Percentiles rank a stretch among this genome's conserved stretches.
phyloP scores from a whole-genome alignment of 2,329 filamentous ascomycete genomes.

The Pseudogymnoascus sp. region DNA sequence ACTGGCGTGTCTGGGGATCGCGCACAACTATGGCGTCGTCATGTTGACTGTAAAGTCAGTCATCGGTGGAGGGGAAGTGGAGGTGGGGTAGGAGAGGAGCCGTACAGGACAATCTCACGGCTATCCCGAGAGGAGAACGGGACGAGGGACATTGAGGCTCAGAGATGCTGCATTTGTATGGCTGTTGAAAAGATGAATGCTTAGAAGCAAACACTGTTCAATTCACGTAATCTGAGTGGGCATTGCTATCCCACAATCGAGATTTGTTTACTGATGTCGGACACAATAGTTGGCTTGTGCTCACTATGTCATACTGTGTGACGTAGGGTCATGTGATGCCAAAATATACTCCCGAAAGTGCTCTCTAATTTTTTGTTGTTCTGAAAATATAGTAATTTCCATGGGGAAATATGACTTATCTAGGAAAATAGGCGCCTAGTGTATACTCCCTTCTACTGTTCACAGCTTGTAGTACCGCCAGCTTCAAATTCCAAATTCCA shows the following conservation, averaged over 20 bases:
- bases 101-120: conserved; percentile 73
- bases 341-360: not conserved
- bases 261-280: not conserved
- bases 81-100: conserved; percentile 19
- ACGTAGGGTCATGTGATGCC: not conserved
- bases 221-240: not conserved
- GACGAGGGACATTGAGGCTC: conserved; percentile 55
- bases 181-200: not conserved
- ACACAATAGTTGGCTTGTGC: not conserved
- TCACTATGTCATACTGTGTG: not conserved
- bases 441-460: not conserved
- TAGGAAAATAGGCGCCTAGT: not conserved
- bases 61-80: not conserved
- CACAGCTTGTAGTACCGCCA: not conserved
- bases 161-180: conserved; percentile 2
- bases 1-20: conserved; percentile 73
- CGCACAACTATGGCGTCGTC: conserved; percentile 88
- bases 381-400: not conserved
- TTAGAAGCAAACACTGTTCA: conserved; percentile 1
- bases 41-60: conserved; percentile 57
- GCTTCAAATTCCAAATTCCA: conserved; percentile 1
- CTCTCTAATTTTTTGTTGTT: not conserved
- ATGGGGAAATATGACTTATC: not conserved
- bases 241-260: not conserved
- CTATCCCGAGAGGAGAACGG: conserved; percentile 66